Evolutionary conservation across 1,139 yeast species (phyloP).

Genomic region (Pichia sp.): DNA sequence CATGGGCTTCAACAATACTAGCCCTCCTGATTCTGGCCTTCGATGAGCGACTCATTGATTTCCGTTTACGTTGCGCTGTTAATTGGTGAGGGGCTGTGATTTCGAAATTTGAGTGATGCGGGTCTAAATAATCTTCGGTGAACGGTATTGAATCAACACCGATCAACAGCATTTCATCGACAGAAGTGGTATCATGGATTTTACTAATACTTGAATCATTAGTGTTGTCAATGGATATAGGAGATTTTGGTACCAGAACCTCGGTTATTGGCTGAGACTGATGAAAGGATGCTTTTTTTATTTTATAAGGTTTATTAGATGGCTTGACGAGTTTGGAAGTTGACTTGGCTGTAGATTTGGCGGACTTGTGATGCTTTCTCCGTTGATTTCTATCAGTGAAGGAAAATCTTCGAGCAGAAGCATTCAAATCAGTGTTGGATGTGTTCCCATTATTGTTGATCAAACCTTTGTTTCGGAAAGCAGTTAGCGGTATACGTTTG

Average conservation of each 20-base stretch:
- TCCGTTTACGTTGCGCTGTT: conserved; percentile 9
- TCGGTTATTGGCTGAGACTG: conserved; percentile 3
- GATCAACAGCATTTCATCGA: conserved; percentile 16
- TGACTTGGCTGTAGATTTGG: conserved; percentile 7
- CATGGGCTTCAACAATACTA: conserved; percentile 67
- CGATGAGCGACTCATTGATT: conserved; percentile 15
- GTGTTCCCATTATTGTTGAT: conserved; percentile 25
- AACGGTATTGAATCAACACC: conserved; percentile 14
- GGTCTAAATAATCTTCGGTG: neutral
- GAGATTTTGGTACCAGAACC: conserved; percentile 1
- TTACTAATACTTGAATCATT: neutral
- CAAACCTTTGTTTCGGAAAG: conserved; percentile 77
- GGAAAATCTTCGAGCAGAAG: conserved; percentile 23
- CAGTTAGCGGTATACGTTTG: conserved; percentile 75
- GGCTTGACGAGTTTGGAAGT: neutral
- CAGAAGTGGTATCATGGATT: neutral
- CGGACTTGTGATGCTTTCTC: conserved; percentile 10
- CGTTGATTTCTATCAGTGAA: conserved; percentile 18
- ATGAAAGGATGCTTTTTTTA: neutral
- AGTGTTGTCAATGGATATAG: neutral
- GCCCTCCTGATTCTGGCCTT: conserved; percentile 43
- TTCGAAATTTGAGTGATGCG: conserved; percentile 8
- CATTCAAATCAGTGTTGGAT: conserved; percentile 20
- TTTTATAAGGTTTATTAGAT: neutral
- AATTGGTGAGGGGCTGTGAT: conserved; percentile 10